A percentile compares a stretch with the other conserved stretches of the same genome.
These are phyloP conservation scores for Panaeolus cyanescens DNA, from an alignment of 768 basidiomycete species.

Conservation along the genomic window DNA sequence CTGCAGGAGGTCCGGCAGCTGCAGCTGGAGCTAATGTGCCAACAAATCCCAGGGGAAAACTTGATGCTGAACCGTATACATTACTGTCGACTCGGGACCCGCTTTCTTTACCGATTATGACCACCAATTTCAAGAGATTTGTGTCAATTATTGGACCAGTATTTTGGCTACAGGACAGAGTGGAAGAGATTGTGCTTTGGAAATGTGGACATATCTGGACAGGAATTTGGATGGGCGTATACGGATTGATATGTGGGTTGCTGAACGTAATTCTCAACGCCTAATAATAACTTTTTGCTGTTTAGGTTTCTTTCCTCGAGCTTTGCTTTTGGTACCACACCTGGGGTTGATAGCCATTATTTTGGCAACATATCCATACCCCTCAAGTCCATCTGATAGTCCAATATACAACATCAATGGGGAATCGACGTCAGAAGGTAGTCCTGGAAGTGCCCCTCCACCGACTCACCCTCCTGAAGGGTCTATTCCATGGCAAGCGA, in stretches of 20 bases:
- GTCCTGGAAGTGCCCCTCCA: conserved; percentile 19
- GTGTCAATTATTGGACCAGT: conserved; percentile 73
- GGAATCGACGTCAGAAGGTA: background rate
- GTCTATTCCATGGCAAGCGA: conserved; percentile 80
- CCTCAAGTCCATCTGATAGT: conserved; percentile 19
- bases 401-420: conserved; percentile 12
- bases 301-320: conserved; percentile 75
- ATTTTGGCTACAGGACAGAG: conserved; percentile 88
- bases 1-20: background rate
- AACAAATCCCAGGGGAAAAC: conserved; percentile 21
- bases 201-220: conserved; percentile 75
- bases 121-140: conserved; percentile 81
- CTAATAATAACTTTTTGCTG: background rate
- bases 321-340: conserved; percentile 73
- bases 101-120: conserved; percentile 75
- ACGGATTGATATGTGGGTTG: conserved; percentile 77
- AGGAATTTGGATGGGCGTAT: conserved; percentile 70
- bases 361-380: conserved; percentile 62
- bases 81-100: conserved; percentile 65
- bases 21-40: conserved; percentile 13
- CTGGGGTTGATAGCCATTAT: conserved; percentile 62
- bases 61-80: conserved; percentile 25
- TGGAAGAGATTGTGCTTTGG: conserved; percentile 88
- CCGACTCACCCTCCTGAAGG: conserved; percentile 53
- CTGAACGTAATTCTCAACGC: background rate